phyloP scores from a whole-genome alignment of 371 early-diverging fungal species.

The Fennellomyces sp. region DNA sequence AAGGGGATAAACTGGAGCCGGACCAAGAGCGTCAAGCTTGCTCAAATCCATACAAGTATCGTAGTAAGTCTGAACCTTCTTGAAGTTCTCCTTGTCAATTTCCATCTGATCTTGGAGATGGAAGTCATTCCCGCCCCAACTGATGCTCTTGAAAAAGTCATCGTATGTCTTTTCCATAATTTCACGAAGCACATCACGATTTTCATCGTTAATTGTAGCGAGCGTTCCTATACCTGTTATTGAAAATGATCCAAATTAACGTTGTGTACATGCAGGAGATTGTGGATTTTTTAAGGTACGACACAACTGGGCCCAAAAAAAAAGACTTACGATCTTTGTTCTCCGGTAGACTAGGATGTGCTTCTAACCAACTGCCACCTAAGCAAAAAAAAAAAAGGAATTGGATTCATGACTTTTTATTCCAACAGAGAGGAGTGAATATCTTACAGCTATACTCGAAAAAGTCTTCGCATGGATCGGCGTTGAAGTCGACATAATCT shows the following conservation, averaged over 20 bases:
- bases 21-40: constrained; percentile 40
- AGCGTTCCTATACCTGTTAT: constrained; percentile 33
- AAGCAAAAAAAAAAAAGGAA: not conserved
- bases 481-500: constrained; percentile 32
- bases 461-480: constrained; percentile 50
- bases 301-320: not conserved
- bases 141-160: constrained; percentile 3
- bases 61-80: constrained; percentile 46
- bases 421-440: not conserved
- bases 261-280: not conserved
- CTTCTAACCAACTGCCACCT: constrained; percentile 55
- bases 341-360: constrained; percentile 43
- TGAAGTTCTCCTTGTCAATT: constrained; percentile 33
- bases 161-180: constrained; percentile 30
- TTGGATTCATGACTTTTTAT: no score
- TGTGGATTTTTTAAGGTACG: not conserved
- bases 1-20: constrained; percentile 43
- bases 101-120: not conserved
- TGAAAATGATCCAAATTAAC: not conserved
- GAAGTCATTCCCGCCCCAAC: not conserved
- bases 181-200: constrained; percentile 25
- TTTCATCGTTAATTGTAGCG: constrained; percentile 33
- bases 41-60: constrained; percentile 51
- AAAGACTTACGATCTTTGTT: constrained; percentile 38
- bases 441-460: constrained; percentile 14